Conservation (phyloP, 2,329 filamentous ascomycete species). For the Epicoccum nigrum region DNA sequence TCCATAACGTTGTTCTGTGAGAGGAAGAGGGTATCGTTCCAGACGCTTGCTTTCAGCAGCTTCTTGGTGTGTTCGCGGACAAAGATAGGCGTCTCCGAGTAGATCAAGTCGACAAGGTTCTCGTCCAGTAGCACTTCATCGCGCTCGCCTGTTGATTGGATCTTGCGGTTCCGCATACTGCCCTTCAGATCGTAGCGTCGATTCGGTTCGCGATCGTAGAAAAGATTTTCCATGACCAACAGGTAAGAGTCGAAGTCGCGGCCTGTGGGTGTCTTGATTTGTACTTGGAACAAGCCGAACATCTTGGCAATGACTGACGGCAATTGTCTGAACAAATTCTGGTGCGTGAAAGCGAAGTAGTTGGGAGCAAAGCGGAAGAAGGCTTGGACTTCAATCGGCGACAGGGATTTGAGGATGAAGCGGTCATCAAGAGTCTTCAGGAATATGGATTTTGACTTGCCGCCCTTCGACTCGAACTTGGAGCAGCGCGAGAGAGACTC, state of each 20-base stretch:
- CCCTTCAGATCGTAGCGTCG: constrained; percentile 89
- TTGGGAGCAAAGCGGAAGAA: constrained; percentile 95
- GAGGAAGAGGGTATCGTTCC: constrained; percentile 96
- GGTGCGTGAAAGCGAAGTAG: constrained; percentile 97
- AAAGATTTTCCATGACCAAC: constrained; percentile 95
- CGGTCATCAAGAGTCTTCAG: constrained; percentile 95
- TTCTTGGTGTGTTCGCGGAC: constrained; percentile 96
- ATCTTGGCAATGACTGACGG: constrained; percentile 98
- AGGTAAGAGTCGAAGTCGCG: constrained; percentile 95
- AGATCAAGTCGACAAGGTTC: constrained; percentile 99
- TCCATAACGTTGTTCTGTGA: constrained; percentile 98
- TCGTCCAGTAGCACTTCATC: constrained; percentile 97
- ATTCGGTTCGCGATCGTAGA: constrained; percentile 90
- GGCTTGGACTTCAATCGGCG: constrained; percentile 87
- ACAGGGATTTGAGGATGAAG: constrained; percentile 89
- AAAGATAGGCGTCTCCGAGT: constrained; percentile 87
- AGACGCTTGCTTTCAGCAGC: constrained; percentile 86
- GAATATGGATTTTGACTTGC: constrained; percentile 97
- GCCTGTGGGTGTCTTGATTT: constrained; percentile 95
- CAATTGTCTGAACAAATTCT: constrained; percentile 89
- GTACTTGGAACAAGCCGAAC: constrained; percentile 96
- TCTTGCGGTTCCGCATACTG: constrained; percentile 98
- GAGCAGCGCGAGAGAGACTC: constrained; percentile 94
- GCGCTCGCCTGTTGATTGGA: constrained; percentile 91
- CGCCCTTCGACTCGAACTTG: constrained; percentile 97